Base-by-base conservation (phyloP, 176 grass and related monocot genomes). In the Phoenix roebelenii region DNA sequence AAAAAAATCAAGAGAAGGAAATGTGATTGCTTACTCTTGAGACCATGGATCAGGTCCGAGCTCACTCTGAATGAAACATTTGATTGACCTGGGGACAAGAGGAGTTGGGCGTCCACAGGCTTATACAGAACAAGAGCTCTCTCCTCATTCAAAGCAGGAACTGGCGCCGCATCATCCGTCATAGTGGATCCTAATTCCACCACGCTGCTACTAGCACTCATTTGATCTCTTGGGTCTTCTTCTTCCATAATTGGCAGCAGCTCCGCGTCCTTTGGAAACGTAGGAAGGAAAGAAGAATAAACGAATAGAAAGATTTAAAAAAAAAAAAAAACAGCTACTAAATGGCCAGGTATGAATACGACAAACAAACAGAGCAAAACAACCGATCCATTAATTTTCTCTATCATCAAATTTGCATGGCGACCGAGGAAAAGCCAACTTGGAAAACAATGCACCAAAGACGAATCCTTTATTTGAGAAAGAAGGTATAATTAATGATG, bases 121-220 rank as follows among this genome's bases (percentile, higher is more conserved):
- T 84, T 85, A 72, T 96, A 96, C 30, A 90, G 56, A 64, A 96
- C 83, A 57, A 96, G 73, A n/a, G 92, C 50, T 78, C 61, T 80
- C 59, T 85, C 72, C 55, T 80, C 80, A 39, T 62, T 25, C 16
- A 58, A 18, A 54, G 26, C 51, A 18, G 72, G 65, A 7, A 32
- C 7, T 76, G 67, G 30, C 26, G 65, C 70, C 49, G 15, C 25
- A 62, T 49, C 67, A 30, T 66, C 74, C 58, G 79, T 73, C 68
- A 56, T 74, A 58, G 54, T 7, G 29, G 29, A 58, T 69, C 77
- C 61, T 63, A 75, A 28, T 52, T 54, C 65, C 29, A 65, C 76
- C 62, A 79, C 20, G 26, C 35, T 61, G 61, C 61, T 44, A 74
- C 16, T 30, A 49, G 7, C 59, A 15, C 61, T 59, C 30, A 49